A percentile compares a stretch with the other conserved stretches of the same genome.
Evolutionary conservation across 805 yeast genomes (phyloP).

Genomic region (Ogataea paraovalis): DNA sequence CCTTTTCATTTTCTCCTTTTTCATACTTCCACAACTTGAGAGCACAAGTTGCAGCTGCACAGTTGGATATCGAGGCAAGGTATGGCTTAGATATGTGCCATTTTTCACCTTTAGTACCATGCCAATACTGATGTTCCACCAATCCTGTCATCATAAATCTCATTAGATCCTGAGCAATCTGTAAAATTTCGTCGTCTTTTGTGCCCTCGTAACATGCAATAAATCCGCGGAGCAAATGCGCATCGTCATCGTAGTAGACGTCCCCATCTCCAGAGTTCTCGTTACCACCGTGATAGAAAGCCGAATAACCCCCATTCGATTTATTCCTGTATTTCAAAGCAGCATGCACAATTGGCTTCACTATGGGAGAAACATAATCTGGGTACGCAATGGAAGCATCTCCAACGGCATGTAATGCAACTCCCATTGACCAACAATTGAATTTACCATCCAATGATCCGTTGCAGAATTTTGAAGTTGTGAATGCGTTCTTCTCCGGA

Average conservation of each 20-base stretch:
- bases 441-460: constrained; percentile 10
- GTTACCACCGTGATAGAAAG: constrained; percentile 27
- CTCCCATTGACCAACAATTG: constrained; percentile 32
- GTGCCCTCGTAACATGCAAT: constrained; percentile 68
- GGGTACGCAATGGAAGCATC: constrained; percentile 58
- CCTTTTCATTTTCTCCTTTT: constrained; percentile 33
- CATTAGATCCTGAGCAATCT: constrained; percentile 53
- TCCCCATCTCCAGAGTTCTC: constrained; percentile 49
- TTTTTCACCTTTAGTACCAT: constrained; percentile 53
- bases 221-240: constrained; percentile 65
- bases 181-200: constrained; percentile 47
- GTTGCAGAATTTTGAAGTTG: constrained; percentile 30
- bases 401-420: constrained; percentile 61
- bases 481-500: constrained; percentile 32
- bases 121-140: constrained; percentile 40
- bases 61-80: constrained; percentile 46
- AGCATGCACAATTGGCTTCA: constrained; percentile 48
- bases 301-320: constrained; percentile 54
- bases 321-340: constrained; percentile 50
- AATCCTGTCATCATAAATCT: constrained; percentile 64
- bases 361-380: constrained; percentile 47
- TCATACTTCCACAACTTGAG: constrained; percentile 57
- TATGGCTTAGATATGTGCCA: constrained; percentile 65
- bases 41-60: constrained; percentile 67
- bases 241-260: constrained; percentile 71